Conservation (phyloP, 2,329 filamentous ascomycete genomes). For the Pestalotiopsis sp. region DNA sequence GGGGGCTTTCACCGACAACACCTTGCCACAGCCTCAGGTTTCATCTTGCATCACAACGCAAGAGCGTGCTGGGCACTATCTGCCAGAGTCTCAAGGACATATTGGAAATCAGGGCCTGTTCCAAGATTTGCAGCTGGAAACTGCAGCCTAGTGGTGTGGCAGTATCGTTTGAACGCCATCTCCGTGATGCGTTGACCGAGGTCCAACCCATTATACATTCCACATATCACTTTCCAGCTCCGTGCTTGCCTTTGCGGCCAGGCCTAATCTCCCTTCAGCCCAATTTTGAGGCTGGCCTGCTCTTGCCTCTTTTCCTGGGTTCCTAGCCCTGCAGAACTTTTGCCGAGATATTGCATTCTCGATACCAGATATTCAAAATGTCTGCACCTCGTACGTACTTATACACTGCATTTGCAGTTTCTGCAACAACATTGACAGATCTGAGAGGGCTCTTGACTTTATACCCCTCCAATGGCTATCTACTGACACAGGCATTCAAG, state of each 20-base stretch:
- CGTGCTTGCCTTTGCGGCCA: not conserved
- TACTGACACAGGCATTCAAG: constrained; percentile 2
- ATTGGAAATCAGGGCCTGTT: not conserved
- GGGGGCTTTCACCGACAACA: not conserved
- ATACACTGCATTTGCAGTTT: not conserved
- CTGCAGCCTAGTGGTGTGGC: not conserved
- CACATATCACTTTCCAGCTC: not conserved
- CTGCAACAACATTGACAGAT: not conserved
- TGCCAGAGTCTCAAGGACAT: not conserved
- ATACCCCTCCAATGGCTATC: not conserved
- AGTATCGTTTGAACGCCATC: not conserved
- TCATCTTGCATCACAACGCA: not conserved
- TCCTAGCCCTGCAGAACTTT: not conserved
- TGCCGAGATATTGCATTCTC: not conserved
- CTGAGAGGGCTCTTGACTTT: not conserved
- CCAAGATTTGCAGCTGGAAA: not conserved
- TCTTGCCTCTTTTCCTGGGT: not conserved
- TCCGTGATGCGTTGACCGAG: not conserved
- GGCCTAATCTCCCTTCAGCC: not conserved
- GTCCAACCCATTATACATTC: not conserved
- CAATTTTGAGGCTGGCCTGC: not conserved
- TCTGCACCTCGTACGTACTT: constrained; percentile 8
- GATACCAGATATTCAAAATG: not conserved
- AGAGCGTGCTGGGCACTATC: too few species aligned
- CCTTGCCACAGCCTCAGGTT: not conserved